Conservation (phyloP, 345 rosid genomes). For the Conringia planisiliqua region DNA sequence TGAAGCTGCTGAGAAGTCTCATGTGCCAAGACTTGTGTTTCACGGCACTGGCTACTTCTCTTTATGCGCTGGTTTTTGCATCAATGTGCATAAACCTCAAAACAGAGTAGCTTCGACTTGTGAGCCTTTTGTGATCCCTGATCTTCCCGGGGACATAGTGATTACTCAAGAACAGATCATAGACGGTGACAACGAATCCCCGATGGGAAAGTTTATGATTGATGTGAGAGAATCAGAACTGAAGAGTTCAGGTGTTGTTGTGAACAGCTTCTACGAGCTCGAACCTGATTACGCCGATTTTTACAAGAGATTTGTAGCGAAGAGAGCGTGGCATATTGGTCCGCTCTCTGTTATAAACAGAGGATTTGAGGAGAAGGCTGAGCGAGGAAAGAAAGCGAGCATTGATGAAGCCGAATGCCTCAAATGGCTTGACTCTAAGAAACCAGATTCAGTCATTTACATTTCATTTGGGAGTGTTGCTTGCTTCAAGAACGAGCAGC, state of each 20-base stretch:
- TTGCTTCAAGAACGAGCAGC: conserved; percentile 26
- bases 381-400: conserved; percentile 35
- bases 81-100: conserved; percentile 37
- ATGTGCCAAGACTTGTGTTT: conserved; percentile 52
- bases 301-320: conserved; percentile 26
- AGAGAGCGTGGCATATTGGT: conserved; percentile 23
- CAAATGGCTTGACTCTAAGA: conserved; percentile 53
- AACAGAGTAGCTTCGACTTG: conserved; percentile 28
- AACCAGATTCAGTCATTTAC: conserved; percentile 48
- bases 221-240: conserved; percentile 35
- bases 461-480: conserved; percentile 50
- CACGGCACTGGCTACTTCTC: conserved; percentile 50
- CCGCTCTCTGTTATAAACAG: conserved; percentile 27
- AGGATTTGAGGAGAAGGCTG: conserved; percentile 37
- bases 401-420: conserved; percentile 34
- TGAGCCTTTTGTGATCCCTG: conserved; percentile 39
- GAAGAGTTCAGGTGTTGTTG: conserved; percentile 53
- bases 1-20: conserved; percentile 38
- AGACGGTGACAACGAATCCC: background rate
- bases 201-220: conserved; percentile 13
- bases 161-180: conserved; percentile 37
- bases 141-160: conserved; percentile 40
- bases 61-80: conserved; percentile 13
- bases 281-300: conserved; percentile 51
- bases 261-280: conserved; percentile 75